Base-by-base conservation (phyloP, 2,329 filamentous ascomycete genomes). In the Colletotrichum graminicola region DNA sequence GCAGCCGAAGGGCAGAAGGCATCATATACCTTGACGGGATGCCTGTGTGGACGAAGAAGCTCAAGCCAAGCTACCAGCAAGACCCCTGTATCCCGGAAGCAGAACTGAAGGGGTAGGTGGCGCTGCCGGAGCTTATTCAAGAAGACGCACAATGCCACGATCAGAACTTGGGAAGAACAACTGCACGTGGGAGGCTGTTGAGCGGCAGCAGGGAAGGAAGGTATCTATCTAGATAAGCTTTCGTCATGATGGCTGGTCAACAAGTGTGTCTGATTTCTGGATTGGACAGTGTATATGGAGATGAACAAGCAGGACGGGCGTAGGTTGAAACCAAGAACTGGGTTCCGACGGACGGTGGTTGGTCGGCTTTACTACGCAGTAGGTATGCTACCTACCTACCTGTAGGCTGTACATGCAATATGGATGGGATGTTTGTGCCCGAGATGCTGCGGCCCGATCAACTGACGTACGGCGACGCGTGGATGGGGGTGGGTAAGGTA, bases 31-130 rank as follows among this genome's bases (percentile, higher is more conserved):
- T 26, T 51, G 51, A 57, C 14, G 43, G 51, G 26, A 34, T 23
- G 47, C 54, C 65, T 68, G 45, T 49, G 39, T 29, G 34, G 57
- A 18, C 59, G 43, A 63, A 36, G 64, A 63, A 64, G 52, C 59
- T 64, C 64, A 60, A 71, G 34, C 21, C 64, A 60, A 71, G 34
- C 21, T 72, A 32, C 69, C 23, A 29, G 69, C 69, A 69, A 68
- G 59, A 71, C 68, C 68, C 64, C 52, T 62, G 64, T 26, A 29
- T 39, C 29, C 11, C n/a, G 18, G 49, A 51, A 23, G 47, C 56
- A 60, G 59, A n/a, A 26, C 26, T 43, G 36, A 26, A 47, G 45
- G 61, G 51, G 34, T 39, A n/a, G 49, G 49, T 16, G 59, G 65
- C 49, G 56, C 11, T 45, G 41, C n/a, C 56, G 49, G 55, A n/a